Evolutionary conservation across 306 rosid genomes (phyloP), one percentile per base, ranked within the genome.

Genomic region (Trifolium repens): DNA sequence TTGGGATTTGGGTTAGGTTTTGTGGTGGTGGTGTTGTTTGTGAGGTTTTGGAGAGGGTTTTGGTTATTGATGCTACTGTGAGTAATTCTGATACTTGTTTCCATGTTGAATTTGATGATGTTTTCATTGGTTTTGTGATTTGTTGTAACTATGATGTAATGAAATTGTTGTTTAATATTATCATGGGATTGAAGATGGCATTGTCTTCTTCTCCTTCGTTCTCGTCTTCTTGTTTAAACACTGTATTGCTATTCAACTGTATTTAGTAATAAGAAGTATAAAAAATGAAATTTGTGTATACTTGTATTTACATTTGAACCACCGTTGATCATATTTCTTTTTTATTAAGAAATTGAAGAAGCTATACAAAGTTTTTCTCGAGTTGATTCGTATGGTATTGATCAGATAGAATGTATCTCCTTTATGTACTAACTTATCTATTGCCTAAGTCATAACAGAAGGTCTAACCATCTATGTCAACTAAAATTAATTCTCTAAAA

Each of bases 1-100:
- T 8, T 19, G 9, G 8, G 67, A 30, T 0, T 55, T 19, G 61
- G 34, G 7, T 19, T 19, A 54, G 61, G 61, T 32, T 54, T 54
- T 54, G 61, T 19, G 13, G 52, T 46, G 52, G 52, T 3, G 52
- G 1, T 46, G 22, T 15, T 49, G 79, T 1, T 90, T 74, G 4
- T 84, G 69, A 10, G 91, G 69, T 52, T 27, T 55, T 74, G 77
- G 82, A 87, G 1, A 91, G 76, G 3, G 87, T 80, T 14, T 91
- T 90, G 24, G 85, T 84, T 81, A 94, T 67, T 8, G 96, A 89
- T 1, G 97, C 89, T 12, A 81, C 87, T 2, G 89, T 74, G 46
- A 94, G 85, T 8, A 88, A 55, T 67, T 91, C 89, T 2, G 80
- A 86, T 12, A 88, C 54, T 39, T 71, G 60, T 14, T 55, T 73